Evolutionary conservation across 257 asterid genomes (phyloP).

Genomic region (Linaria vulgaris): DNA sequence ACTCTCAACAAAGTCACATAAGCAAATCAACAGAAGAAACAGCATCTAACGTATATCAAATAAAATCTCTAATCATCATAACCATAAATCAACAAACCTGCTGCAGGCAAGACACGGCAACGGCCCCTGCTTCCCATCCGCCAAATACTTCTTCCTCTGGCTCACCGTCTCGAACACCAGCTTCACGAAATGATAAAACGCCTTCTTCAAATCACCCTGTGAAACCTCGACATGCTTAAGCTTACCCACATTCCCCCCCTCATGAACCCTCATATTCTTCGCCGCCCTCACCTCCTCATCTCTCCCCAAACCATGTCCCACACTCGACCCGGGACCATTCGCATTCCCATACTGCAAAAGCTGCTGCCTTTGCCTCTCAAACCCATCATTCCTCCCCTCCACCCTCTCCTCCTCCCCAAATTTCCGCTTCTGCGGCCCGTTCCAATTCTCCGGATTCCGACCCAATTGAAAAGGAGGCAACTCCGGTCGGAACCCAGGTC

Average conservation of each 20-base stretch:
- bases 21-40: not conserved
- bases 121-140: constrained; percentile 75
- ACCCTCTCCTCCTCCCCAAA: constrained; percentile 74
- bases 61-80: constrained; percentile 19
- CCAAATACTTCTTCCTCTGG: constrained; percentile 64
- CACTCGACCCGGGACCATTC: constrained; percentile 53
- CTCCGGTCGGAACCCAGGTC: constrained; percentile 41
- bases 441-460: constrained; percentile 54
- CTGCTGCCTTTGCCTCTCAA: constrained; percentile 89
- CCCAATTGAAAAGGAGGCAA: constrained; percentile 46
- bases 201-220: constrained; percentile 53
- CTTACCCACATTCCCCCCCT: constrained; percentile 37
- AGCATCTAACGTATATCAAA: too few species aligned
- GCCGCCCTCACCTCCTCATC: constrained; percentile 56
- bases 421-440: constrained; percentile 65
- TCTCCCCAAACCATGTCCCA: constrained; percentile 37
- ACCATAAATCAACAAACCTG: constrained; percentile 52
- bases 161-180: constrained; percentile 52
- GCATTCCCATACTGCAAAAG: constrained; percentile 81
- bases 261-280: constrained; percentile 51
- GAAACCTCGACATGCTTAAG: constrained; percentile 63
- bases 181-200: constrained; percentile 70
- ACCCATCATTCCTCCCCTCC: constrained; percentile 60
- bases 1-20: constrained; percentile 21
- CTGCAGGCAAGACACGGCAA: constrained; percentile 69